Conservation (phyloP, 2,329 filamentous ascomycete species). For the Aspergillus sp. region DNA sequence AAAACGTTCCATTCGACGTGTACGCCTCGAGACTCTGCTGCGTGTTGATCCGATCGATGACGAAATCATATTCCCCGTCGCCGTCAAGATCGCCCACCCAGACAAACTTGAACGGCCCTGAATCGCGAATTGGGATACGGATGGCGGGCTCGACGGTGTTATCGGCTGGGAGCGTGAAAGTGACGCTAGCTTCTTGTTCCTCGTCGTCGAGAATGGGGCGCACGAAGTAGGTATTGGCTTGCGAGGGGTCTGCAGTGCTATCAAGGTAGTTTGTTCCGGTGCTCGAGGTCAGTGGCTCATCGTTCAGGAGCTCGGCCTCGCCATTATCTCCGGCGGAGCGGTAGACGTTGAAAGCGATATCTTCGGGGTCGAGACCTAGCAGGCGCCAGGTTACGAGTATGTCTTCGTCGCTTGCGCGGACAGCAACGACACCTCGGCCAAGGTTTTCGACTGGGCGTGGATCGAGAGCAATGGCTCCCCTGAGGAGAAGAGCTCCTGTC, state of each 20-base stretch:
- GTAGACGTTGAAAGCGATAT: conserved; percentile 15
- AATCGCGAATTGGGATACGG: conserved; percentile 2
- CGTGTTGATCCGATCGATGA: conserved; percentile 3
- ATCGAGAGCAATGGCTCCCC: not conserved
- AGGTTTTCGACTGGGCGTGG: conserved; percentile 11
- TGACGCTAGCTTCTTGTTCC: conserved; percentile 1
- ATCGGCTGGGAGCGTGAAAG: not conserved
- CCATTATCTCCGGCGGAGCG: conserved; percentile 1
- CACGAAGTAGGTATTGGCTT: conserved; percentile 11
- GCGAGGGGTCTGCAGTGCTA: not conserved
- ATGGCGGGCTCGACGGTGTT: not conserved
- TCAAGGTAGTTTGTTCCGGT: conserved; percentile 11
- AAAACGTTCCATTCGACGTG: not conserved
- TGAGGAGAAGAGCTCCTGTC: not conserved
- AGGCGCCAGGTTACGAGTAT: conserved; percentile 10
- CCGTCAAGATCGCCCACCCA: conserved; percentile 16
- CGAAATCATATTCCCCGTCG: conserved; percentile 17
- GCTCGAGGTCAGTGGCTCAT: not conserved
- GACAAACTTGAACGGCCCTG: conserved; percentile 1
- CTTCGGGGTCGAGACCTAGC: conserved; percentile 7
- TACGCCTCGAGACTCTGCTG: conserved; percentile 12
- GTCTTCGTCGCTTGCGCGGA: not conserved
- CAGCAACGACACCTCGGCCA: conserved; percentile 10
- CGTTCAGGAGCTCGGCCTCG: not conserved
- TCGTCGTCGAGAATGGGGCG: not conserved